Conservation (phyloP, 1,139 yeast species). For the Geotrichum australiense region DNA sequence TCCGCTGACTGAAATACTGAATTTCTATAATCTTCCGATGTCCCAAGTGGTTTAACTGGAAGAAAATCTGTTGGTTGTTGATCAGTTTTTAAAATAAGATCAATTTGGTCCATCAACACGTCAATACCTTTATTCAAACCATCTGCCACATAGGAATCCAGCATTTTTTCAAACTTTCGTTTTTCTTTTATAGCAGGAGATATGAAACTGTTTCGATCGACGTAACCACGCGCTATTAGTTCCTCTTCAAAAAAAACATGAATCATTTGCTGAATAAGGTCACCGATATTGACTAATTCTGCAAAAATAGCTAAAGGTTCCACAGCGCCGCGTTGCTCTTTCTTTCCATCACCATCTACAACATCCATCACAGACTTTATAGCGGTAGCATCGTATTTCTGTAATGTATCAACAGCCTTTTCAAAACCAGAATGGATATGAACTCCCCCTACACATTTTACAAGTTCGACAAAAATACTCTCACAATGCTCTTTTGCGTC, state of each 20-base stretch:
- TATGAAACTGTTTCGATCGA: conserved; percentile 69
- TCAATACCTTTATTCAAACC: conserved; percentile 89
- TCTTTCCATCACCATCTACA: conserved; percentile 21
- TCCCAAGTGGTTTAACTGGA: conserved; percentile 4
- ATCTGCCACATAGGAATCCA: conserved; percentile 86
- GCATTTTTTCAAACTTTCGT: conserved; percentile 66
- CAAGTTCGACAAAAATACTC: conserved; percentile 57
- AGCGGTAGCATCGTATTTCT: conserved; percentile 62
- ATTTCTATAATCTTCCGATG: neutral
- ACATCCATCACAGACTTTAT: conserved; percentile 31
- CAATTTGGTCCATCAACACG: conserved; percentile 73
- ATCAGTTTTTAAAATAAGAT: conserved; percentile 43
- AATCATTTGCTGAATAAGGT: conserved; percentile 84
- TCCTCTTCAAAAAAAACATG: conserved; percentile 89
- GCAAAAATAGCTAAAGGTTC: conserved; percentile 84
- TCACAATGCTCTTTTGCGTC: conserved; percentile 38
- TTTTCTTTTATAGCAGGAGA: conserved; percentile 77
- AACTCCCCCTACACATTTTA: conserved; percentile 57
- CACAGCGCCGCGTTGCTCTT: conserved; percentile 35
- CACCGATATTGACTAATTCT: conserved; percentile 88
- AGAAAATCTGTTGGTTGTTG: conserved; percentile 48
- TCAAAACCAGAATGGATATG: conserved; percentile 80
- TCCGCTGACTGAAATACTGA: conserved; percentile 7
- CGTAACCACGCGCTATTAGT: conserved; percentile 52
- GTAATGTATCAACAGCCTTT: conserved; percentile 64